Conservation (phyloP, 2,329 filamentous ascomycete species). For the Gliomastix tumulicola region DNA sequence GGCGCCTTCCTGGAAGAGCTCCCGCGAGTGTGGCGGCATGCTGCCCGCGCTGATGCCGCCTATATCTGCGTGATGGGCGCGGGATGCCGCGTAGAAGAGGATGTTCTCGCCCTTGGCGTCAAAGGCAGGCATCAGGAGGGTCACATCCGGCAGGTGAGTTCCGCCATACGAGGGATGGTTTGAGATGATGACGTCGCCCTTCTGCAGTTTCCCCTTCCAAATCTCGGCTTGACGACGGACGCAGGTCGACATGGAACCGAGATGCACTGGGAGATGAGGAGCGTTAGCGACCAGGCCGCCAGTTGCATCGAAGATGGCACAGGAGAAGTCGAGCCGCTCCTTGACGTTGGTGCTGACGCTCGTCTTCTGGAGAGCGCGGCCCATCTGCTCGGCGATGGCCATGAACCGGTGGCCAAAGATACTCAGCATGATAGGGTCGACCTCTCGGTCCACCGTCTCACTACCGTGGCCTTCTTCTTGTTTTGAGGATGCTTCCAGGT, state of each 20-base stretch:
- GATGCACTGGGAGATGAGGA: constrained; percentile 72
- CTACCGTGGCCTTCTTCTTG: no score
- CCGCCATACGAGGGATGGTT: constrained; percentile 81
- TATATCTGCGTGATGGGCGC: constrained; percentile 81
- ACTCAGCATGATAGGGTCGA: constrained; percentile 68
- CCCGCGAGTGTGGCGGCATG: constrained; percentile 69
- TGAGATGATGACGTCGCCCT: constrained; percentile 74
- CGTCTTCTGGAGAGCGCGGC: constrained; percentile 71
- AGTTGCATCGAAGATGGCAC: constrained; percentile 69
- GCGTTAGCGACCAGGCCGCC: constrained; percentile 74
- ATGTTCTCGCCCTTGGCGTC: constrained; percentile 58
- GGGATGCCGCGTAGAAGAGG: constrained; percentile 74
- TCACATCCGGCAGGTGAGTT: constrained; percentile 78
- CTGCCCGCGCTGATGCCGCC: constrained; percentile 74
- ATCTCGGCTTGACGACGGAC: constrained; percentile 72
- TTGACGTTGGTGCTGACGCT: constrained; percentile 78
- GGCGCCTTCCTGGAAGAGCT: constrained; percentile 56
- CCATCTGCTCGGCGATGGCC: constrained; percentile 83
- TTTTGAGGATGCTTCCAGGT: no score
- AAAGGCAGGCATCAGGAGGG: constrained; percentile 74
- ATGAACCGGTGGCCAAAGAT: constrained; percentile 81
- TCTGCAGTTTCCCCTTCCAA: constrained; percentile 70
- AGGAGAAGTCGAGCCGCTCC: constrained; percentile 76
- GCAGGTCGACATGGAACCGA: constrained; percentile 78
- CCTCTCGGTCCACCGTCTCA: constrained; percentile 3